Evolutionary conservation across 495 filamentous ascomycete genomes (phyloP).

Genomic region (Tuber aestivum): DNA sequence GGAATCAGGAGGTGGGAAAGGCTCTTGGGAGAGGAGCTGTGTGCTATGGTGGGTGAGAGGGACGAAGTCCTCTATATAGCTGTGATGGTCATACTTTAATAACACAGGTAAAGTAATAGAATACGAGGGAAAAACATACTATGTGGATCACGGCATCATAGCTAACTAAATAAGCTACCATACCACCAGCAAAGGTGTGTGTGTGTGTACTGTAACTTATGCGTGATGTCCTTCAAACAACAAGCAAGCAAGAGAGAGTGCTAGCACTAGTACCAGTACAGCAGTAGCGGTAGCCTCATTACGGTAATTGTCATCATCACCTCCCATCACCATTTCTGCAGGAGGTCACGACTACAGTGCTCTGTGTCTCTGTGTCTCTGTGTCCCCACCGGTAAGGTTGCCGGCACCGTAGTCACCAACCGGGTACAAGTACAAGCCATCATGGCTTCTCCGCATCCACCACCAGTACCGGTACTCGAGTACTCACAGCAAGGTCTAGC

Average conservation of each 20-base stretch:
- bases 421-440: too few species aligned
- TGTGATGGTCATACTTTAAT: not conserved
- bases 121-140: not conserved
- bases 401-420: not conserved
- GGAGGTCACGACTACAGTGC: slow-evolving; percentile 3
- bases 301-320: not conserved
- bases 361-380: not conserved
- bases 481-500: not conserved
- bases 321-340: not conserved
- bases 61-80: not conserved
- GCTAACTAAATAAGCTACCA: not conserved
- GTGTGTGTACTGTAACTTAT: not conserved
- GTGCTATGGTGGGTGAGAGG: not conserved
- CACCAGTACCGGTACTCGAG: too few species aligned
- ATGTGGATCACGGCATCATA: not conserved
- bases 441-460: not conserved
- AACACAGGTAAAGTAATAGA: not conserved
- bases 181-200: not conserved
- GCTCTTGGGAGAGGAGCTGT: not conserved
- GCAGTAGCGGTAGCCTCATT: not conserved
- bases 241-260: not conserved
- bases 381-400: not conserved
- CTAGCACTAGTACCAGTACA: too few species aligned
- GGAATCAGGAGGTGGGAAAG: not conserved
- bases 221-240: not conserved